Evolutionary conservation across 768 basidiomycete genomes (phyloP).

Genomic region (Naematelia encephala): DNA sequence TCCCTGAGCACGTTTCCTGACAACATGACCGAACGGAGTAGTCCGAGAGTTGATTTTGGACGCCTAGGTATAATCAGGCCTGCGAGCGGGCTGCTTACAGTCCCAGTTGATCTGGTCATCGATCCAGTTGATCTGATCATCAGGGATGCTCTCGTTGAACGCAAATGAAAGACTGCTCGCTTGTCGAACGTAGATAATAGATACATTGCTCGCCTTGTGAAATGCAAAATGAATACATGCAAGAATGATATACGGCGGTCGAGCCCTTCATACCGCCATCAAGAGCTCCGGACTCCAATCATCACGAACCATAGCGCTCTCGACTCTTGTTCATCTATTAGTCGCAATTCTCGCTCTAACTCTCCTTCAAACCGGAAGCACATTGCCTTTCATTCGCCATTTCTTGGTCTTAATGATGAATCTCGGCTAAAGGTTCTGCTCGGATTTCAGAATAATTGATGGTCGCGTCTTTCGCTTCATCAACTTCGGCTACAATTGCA

Average conservation of each 20-base stretch:
- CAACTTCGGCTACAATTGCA: conserved; percentile 53
- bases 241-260: neutral
- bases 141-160: too few species aligned
- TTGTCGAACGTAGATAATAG: too few species aligned
- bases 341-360: too few species aligned
- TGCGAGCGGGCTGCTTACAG: too few species aligned
- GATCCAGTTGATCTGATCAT: too few species aligned
- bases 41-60: too few species aligned
- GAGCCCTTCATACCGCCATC: neutral
- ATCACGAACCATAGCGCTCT: neutral
- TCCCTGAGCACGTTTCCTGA: too few species aligned
- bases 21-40: too few species aligned
- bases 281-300: too few species aligned
- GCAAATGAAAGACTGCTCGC: too few species aligned
- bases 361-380: neutral
- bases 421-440: conserved; percentile 70
- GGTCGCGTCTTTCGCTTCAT: conserved; percentile 71
- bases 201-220: neutral
- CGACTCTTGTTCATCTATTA: neutral
- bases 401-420: conserved; percentile 31
- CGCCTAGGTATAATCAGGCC: too few species aligned
- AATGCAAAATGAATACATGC: neutral
- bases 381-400: neutral
- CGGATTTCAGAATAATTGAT: conserved; percentile 75
- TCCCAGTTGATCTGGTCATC: too few species aligned